phyloP scores from a whole-genome alignment of 352 stramenopile species.

The Phytopythium litorale region DNA sequence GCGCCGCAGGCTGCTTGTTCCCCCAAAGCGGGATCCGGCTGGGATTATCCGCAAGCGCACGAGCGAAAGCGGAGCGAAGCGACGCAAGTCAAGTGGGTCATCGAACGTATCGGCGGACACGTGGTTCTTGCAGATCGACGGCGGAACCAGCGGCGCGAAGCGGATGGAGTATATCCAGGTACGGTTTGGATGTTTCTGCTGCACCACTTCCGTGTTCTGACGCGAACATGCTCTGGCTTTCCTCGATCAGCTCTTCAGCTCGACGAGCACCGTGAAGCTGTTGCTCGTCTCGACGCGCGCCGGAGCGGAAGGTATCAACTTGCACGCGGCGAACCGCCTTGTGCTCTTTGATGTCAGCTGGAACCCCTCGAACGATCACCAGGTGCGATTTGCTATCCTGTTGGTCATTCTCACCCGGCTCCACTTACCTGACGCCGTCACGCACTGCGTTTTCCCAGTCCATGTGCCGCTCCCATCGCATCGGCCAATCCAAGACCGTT shows the following conservation, averaged over 20 bases:
- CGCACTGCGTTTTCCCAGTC: constrained; percentile 33
- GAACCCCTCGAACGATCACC: constrained; percentile 90
- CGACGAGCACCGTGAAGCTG: constrained; percentile 55
- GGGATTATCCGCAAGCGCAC: constrained; percentile 51
- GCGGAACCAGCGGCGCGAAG: constrained; percentile 65
- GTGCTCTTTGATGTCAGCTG: constrained; percentile 90
- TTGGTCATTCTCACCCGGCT: not conserved
- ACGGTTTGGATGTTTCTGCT: not conserved
- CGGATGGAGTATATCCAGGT: constrained; percentile 86
- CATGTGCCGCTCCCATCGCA: constrained; percentile 91
- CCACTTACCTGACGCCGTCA: not conserved
- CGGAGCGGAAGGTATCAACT: constrained; percentile 86
- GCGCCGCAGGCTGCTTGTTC: constrained; percentile 20
- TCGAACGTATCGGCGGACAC: constrained; percentile 19
- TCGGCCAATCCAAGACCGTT: constrained; percentile 86
- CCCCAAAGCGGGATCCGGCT: constrained; percentile 47
- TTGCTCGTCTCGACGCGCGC: constrained; percentile 77
- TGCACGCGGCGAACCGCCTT: constrained; percentile 88
- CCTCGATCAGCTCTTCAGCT: constrained; percentile 49
- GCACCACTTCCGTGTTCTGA: not conserved
- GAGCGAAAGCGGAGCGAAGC: constrained; percentile 13
- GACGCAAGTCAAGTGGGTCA: not conserved
- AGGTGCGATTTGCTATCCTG: constrained; percentile 28
- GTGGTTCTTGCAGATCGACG: constrained; percentile 83
- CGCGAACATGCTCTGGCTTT: not conserved